Conservation (phyloP, 257 asterid species). For the Solanum dulcamara region DNA sequence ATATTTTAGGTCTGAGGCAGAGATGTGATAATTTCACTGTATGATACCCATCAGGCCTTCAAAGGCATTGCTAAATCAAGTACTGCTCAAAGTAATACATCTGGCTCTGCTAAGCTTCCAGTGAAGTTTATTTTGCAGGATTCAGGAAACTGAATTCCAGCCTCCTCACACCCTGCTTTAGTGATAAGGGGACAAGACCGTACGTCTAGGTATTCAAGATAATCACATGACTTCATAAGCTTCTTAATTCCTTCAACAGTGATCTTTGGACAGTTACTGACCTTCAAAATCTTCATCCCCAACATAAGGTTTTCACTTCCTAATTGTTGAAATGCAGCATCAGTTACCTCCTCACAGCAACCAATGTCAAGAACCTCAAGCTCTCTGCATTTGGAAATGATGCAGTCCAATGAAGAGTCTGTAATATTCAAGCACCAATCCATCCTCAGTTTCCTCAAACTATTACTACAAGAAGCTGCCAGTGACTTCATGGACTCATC, state of each 20-base stretch:
- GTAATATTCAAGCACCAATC: conserved; percentile 88
- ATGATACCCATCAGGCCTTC: not conserved
- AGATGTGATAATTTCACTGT: not conserved
- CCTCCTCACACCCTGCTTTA: conserved; percentile 54
- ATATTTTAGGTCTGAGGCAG: not conserved
- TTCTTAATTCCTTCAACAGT: conserved; percentile 55
- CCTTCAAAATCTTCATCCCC: conserved; percentile 54
- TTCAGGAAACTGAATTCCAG: conserved; percentile 61
- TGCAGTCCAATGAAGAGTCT: conserved; percentile 41
- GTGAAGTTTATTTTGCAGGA: conserved; percentile 61
- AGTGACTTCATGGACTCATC: conserved; percentile 54
- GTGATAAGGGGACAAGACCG: conserved; percentile 75
- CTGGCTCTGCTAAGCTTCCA: conserved; percentile 75
- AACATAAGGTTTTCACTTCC: conserved; percentile 32
- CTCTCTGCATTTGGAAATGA: conserved; percentile 45
- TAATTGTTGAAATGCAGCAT: conserved; percentile 63
- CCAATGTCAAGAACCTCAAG: conserved; percentile 89
- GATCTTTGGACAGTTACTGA: conserved; percentile 70
- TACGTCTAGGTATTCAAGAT: conserved; percentile 72
- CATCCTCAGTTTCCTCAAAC: conserved; percentile 76
- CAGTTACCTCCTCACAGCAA: conserved; percentile 82
- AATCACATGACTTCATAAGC: conserved; percentile 50
- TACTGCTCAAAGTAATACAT: conserved; percentile 35
- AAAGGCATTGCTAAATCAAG: not conserved
- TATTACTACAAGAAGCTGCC: conserved; percentile 44